A percentile compares a stretch with the other conserved stretches of the same genome.
These are phyloP conservation scores for Cladophialophora exuberans DNA, from an alignment of 2,329 filamentous ascomycete genomes.

Conservation along the genomic window DNA sequence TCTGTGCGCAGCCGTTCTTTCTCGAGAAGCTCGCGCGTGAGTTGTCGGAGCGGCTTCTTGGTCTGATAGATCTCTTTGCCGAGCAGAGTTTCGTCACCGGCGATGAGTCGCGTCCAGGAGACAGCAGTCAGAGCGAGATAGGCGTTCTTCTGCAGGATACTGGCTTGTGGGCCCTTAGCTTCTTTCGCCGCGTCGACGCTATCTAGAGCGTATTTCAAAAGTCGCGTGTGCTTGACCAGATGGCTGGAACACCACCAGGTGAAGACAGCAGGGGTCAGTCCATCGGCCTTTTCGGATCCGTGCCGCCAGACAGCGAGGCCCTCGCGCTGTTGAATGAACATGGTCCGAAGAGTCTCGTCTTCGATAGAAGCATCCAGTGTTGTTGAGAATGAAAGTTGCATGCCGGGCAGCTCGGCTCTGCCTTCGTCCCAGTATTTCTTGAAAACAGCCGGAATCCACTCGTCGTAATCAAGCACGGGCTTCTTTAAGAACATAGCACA, in stretches of 20 bases:
- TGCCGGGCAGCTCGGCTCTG: neutral
- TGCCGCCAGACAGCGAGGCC: conserved; percentile 8
- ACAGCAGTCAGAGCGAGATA: conserved; percentile 11
- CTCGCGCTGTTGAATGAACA: conserved; percentile 9
- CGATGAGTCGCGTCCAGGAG: conserved; percentile 9
- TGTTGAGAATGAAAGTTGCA: conserved; percentile 5
- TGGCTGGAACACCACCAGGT: conserved; percentile 14
- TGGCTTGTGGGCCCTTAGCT: neutral
- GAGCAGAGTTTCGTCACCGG: conserved; percentile 9
- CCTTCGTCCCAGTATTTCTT: neutral
- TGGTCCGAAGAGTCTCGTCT: neutral
- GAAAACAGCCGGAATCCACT: conserved; percentile 2
- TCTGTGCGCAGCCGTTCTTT: conserved; percentile 2
- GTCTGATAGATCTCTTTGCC: conserved; percentile 9
- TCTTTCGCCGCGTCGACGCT: neutral
- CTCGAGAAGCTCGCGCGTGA: conserved; percentile 3
- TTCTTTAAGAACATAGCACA: conserved; percentile 8
- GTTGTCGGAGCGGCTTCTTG: conserved; percentile 1
- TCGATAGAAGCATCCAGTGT: conserved; percentile 1
- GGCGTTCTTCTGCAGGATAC: conserved; percentile 5
- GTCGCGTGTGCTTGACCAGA: conserved; percentile 7
- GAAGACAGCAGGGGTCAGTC: conserved; percentile 4
- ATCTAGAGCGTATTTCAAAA: conserved; percentile 5
- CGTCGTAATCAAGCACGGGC: conserved; percentile 8
- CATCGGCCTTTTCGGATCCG: conserved; percentile 3